Percentiles rank a stretch among this genome's conserved stretches.
These are phyloP conservation scores for Neocucurbitaria cava DNA, from an alignment of 2,329 filamentous ascomycete genomes.

Conservation along the genomic window DNA sequence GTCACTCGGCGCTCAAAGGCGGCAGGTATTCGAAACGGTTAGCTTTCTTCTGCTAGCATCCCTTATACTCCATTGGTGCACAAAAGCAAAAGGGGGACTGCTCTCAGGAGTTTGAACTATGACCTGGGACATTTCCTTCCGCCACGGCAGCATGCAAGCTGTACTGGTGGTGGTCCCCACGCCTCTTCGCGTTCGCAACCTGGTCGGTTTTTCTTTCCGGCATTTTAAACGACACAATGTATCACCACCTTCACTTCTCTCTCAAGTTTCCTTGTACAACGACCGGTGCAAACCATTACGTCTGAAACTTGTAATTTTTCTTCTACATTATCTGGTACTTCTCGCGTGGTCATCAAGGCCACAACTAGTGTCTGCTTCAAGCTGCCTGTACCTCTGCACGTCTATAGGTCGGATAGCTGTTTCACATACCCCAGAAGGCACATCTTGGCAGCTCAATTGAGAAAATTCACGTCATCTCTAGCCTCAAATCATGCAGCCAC, in stretches of 20 bases:
- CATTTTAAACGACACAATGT: constrained; percentile 26
- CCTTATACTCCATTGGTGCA: constrained; percentile 28
- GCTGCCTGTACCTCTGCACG: constrained; percentile 23
- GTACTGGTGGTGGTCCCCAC: background rate
- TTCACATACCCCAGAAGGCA: constrained; percentile 29
- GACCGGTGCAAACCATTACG: constrained; percentile 18
- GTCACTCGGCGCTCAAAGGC: constrained; percentile 27
- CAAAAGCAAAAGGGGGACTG: constrained; percentile 42
- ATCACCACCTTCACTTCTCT: constrained; percentile 13
- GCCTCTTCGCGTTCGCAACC: background rate
- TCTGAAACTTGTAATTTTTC: constrained; percentile 29
- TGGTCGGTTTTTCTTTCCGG: constrained; percentile 17
- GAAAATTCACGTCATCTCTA: constrained; percentile 23
- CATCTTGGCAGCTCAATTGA: constrained; percentile 40
- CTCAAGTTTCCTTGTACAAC: constrained; percentile 20
- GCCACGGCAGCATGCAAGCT: constrained; percentile 10
- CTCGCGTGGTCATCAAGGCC: constrained; percentile 8
- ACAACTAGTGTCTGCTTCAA: constrained; percentile 13
- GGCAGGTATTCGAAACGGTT: constrained; percentile 31
- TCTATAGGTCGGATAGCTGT: constrained; percentile 24
- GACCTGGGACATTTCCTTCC: constrained; percentile 31
- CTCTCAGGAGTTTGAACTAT: constrained; percentile 40
- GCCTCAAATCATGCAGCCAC: constrained; percentile 19
- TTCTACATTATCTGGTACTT: constrained; percentile 31
- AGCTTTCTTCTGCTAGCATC: constrained; percentile 24